Conservation (phyloP, 768 basidiomycete species). For the Gelatoporia subvermispora region DNA sequence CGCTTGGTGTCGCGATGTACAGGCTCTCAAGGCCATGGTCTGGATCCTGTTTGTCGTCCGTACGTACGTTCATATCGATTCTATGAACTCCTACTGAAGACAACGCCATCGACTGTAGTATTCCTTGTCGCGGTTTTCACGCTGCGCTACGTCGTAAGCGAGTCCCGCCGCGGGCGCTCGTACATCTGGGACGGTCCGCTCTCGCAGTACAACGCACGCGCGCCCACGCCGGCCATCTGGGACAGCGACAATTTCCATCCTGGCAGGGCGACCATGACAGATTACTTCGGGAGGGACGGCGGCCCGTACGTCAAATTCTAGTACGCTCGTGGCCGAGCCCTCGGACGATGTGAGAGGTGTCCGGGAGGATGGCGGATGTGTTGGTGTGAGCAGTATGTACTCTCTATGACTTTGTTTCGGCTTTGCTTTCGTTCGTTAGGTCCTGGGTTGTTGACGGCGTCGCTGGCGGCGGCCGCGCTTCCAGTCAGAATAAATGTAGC, state of each 20-base stretch:
- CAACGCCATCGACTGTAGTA: conserved; percentile 26
- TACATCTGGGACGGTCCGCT: conserved; percentile 50
- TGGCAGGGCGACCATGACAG: background rate
- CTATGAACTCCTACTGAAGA: background rate
- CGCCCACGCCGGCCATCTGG: background rate
- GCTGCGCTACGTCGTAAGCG: conserved; percentile 39
- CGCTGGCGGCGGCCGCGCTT: no score
- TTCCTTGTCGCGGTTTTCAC: conserved; percentile 36
- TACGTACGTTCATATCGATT: conserved; percentile 34
- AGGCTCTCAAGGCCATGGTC: conserved; percentile 51
- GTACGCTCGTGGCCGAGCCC: no score
- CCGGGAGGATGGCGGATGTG: no score
- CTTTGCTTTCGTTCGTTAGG: no score
- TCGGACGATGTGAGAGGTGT: no score
- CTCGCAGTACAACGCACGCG: conserved; percentile 41
- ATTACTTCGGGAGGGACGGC: background rate
- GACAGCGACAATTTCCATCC: background rate
- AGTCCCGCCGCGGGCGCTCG: conserved; percentile 41
- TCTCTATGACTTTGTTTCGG: no score
- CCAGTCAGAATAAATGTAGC: no score
- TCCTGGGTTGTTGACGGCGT: no score
- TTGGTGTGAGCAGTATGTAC: no score
- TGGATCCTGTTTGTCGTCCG: conserved; percentile 55
- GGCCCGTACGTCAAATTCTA: no score
- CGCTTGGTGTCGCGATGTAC: conserved; percentile 50